Evolutionary conservation across 495 filamentous ascomycete species (phyloP).

Genomic region (Tuber brumale): DNA sequence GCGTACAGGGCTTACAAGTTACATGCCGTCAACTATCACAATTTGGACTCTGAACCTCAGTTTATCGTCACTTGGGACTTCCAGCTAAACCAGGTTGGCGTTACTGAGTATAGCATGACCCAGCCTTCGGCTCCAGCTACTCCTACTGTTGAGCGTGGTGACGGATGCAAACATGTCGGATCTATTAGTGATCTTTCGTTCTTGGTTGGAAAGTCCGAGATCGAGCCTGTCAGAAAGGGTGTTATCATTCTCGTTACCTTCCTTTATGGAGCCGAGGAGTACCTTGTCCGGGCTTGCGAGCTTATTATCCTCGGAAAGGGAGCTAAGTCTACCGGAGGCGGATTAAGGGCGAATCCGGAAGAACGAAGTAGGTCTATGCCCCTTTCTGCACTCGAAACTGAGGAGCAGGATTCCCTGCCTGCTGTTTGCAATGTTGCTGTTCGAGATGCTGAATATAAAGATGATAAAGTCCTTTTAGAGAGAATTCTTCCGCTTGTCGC

Average conservation of each 20-base stretch:
- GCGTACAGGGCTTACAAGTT: constrained; percentile 93
- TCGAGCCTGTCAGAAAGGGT: constrained; percentile 81
- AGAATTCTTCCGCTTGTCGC: constrained; percentile 68
- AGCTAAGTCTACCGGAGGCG: constrained; percentile 38
- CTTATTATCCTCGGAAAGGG: constrained; percentile 55
- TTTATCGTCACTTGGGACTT: constrained; percentile 92
- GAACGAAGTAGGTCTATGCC: constrained; percentile 59
- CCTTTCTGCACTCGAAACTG: constrained; percentile 47
- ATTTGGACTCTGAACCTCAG: constrained; percentile 64
- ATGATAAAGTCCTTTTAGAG: constrained; percentile 71
- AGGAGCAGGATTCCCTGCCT: constrained; percentile 64
- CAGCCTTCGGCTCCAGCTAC: constrained; percentile 82
- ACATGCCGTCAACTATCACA: constrained; percentile 79
- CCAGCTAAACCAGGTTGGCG: constrained; percentile 78
- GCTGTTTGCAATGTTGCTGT: constrained; percentile 85
- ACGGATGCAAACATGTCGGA: constrained; percentile 69
- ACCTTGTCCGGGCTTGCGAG: constrained; percentile 72
- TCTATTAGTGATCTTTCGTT: constrained; percentile 97
- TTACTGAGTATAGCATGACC: constrained; percentile 77
- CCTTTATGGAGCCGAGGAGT: constrained; percentile 89
- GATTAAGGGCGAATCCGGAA: constrained; percentile 64
- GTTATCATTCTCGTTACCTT: constrained; percentile 89
- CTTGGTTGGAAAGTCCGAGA: constrained; percentile 57
- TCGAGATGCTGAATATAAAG: constrained; percentile 76
- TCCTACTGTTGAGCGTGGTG: constrained; percentile 54